Conservation (phyloP, 169 alveolate species). For the Plasmodium malariae region DNA sequence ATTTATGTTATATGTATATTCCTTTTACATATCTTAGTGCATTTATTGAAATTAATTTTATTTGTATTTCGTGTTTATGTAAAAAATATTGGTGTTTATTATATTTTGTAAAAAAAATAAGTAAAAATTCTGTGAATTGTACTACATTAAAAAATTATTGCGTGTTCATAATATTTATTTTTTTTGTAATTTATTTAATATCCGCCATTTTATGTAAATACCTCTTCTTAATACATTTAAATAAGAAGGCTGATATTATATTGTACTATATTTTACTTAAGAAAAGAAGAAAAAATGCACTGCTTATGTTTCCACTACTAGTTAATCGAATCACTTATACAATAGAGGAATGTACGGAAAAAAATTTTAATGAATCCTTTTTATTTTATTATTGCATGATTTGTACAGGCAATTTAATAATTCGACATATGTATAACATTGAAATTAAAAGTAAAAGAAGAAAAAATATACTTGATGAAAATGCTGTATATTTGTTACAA, state of each 20-base stretch:
- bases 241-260: conserved; percentile 4
- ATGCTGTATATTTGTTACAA: not conserved
- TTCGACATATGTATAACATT: not conserved
- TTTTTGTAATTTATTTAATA: conserved; percentile 25
- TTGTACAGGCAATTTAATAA: not conserved
- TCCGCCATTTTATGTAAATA: conserved; percentile 6
- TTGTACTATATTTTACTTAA: not conserved
- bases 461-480: not conserved
- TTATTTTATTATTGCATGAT: not conserved
- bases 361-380: no score
- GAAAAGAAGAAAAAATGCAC: not conserved
- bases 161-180: not conserved
- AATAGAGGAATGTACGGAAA: no score
- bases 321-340: no score
- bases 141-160: not conserved
- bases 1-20: not conserved
- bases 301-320: no score
- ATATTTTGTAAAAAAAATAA: not conserved
- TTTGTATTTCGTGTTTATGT: not conserved
- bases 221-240: not conserved
- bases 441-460: not conserved
- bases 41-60: not conserved
- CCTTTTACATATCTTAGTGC: conserved; percentile 1
- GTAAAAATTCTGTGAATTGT: conserved; percentile 6
- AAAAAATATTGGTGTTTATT: not conserved